Evolutionary conservation across 1,139 yeast species (phyloP), one percentile per base, ranked within the genome.

Genomic region (Pichia sp.): DNA sequence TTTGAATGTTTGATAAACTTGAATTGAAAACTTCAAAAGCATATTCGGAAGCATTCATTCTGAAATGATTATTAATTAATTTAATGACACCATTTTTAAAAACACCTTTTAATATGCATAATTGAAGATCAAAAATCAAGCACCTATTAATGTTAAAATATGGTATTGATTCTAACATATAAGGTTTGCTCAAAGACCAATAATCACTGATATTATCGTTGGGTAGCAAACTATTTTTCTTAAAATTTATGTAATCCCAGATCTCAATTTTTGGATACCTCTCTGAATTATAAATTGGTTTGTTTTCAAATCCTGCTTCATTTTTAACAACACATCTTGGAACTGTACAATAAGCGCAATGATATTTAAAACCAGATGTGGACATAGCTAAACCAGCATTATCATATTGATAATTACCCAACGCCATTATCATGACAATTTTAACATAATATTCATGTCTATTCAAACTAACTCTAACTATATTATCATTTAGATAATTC

Each of bases 371-470:
- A 29, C 30, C 37, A 10, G 41, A 26, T 8, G 39, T 30, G 24
- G 24, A n/a, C 4, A 37, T 24, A 42, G 39, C 38, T 8, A 44
- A 25, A 11, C 35, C 39, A 16, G 23, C 30, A 10, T 28, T 24
- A 10, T 26, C 39, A 16, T 23, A 12, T 4, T 20, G 6, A 39
- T 37, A 41, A 28, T 33, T 37, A 5, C 41, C 33, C n/a, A 45
- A n/a, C n/a, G 39, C 45, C 35, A 36, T 24, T 4, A 32, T 28
- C 29, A 32, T 12, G 4, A 29, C 7, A 10, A 45, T 38, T 37
- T 45, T 47, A 9, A 45, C 39, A 27, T 23, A 37, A 37, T 47
- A 47, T 27, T 47, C 50, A 43, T 47, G 50, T 30, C 44, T 45
- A 42, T 47, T 47, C 4, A 47, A 28, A 29, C 42, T 42, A 2